These are phyloP conservation scores for Gracilaria domingensis DNA, from an alignment of 23 red algal species.

Conservation along the genomic window DNA sequence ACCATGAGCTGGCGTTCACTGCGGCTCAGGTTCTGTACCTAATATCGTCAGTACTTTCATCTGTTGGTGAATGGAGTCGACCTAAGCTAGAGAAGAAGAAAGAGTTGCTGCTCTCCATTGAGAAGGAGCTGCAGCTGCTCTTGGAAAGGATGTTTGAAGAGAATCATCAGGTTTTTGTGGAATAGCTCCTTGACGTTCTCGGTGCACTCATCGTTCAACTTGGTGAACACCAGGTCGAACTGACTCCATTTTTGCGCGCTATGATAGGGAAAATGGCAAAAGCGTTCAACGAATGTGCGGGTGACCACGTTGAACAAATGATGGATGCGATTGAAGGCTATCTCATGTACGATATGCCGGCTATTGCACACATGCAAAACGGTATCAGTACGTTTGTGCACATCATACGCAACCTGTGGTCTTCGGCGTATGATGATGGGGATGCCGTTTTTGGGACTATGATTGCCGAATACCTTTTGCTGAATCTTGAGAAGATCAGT, in stretches of 20 bases:
- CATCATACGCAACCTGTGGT: slow-evolving; percentile 52
- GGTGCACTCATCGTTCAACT: slow-evolving; percentile 56
- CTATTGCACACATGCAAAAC: no score
- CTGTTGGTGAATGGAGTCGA: slow-evolving; percentile 47
- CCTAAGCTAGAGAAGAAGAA: slow-evolving; percentile 23
- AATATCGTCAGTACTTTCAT: slow-evolving; percentile 69
- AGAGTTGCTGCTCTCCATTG: slow-evolving; percentile 25
- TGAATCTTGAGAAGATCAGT: slow-evolving; percentile 26
- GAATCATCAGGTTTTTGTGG: slow-evolving; percentile 81
- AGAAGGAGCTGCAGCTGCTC: slow-evolving; percentile 68
- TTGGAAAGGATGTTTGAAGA: slow-evolving; percentile 83
- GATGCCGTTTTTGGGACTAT: slow-evolving; percentile 59
- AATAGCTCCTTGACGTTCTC: slow-evolving; percentile 79
- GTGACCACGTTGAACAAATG: slow-evolving; percentile 61
- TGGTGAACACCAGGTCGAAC: slow-evolving; percentile 28
- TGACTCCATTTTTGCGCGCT: slow-evolving; percentile 30
- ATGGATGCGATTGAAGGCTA: slow-evolving; percentile 52
- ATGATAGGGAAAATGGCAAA: slow-evolving; percentile 52
- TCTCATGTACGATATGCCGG: slow-evolving; percentile 42
- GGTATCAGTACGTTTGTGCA: slow-evolving; percentile 35
- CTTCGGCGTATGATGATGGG: slow-evolving; percentile 34
- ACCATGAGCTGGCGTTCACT: slow-evolving; percentile 76
- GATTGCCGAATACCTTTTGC: slow-evolving; percentile 55
- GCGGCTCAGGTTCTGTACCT: slow-evolving; percentile 75
- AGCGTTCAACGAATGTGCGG: slow-evolving; percentile 52